Conservation (phyloP, 768 basidiomycete genomes). For the Ephemerocybe angulata region DNA sequence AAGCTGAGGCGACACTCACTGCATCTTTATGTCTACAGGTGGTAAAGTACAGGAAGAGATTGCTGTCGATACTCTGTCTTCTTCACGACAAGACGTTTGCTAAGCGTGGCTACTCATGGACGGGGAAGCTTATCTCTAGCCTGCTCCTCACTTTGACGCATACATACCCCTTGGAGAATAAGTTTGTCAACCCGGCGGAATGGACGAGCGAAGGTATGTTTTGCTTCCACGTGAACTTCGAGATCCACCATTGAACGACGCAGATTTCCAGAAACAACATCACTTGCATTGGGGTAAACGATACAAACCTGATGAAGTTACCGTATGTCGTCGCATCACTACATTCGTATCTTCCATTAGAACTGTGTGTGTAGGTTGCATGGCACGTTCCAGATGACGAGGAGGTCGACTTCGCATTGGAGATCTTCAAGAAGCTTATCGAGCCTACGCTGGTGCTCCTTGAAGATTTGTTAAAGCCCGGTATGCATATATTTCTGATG, state of each 20-base stretch:
- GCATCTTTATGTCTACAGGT: slow-evolving; percentile 42
- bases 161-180: slow-evolving; percentile 77
- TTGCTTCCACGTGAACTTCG: neutral
- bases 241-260: slow-evolving; percentile 27
- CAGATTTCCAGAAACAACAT: slow-evolving; percentile 64
- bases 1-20: slow-evolving; percentile 4
- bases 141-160: slow-evolving; percentile 72
- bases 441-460: slow-evolving; percentile 58
- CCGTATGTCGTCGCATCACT: slow-evolving; percentile 37
- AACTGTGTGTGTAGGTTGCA: slow-evolving; percentile 42
- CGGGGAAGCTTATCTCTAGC: slow-evolving; percentile 72
- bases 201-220: slow-evolving; percentile 66
- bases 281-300: slow-evolving; percentile 79
- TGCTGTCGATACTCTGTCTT: slow-evolving; percentile 56
- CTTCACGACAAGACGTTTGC: slow-evolving; percentile 71
- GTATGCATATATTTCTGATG: slow-evolving; percentile 28
- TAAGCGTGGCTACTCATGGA: slow-evolving; percentile 81
- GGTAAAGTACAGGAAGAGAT: slow-evolving; percentile 57
- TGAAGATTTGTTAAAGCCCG: slow-evolving; percentile 52
- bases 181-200: slow-evolving; percentile 74
- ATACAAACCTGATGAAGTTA: slow-evolving; percentile 66
- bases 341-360: neutral
- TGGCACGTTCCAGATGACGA: slow-evolving; percentile 74
- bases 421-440: slow-evolving; percentile 63
- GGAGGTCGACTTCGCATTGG: slow-evolving; percentile 74